These are phyloP conservation scores for Cairneyella variabilis DNA, from an alignment of 495 filamentous ascomycete genomes.

Conservation along the genomic window DNA sequence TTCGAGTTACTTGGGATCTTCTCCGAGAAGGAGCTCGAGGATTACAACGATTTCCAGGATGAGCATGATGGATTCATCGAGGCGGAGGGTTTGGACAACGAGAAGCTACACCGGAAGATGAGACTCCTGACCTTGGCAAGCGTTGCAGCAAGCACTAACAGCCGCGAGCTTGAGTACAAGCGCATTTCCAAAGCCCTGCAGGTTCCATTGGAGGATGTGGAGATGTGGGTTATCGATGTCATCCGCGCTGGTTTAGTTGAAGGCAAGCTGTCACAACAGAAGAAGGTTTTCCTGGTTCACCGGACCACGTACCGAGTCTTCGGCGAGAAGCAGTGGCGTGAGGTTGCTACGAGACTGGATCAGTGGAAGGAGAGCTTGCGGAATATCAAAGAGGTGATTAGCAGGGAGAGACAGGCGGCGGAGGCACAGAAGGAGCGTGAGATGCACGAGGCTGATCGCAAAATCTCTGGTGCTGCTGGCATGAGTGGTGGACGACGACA, in stretches of 20 bases:
- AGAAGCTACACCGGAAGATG: slow-evolving; percentile 77
- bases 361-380: slow-evolving; percentile 79
- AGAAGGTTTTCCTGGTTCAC: slow-evolving; percentile 90
- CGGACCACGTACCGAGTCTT: slow-evolving; percentile 93
- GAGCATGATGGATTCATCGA: slow-evolving; percentile 78
- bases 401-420: slow-evolving; percentile 68
- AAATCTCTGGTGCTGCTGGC: slow-evolving; percentile 39
- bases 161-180: slow-evolving; percentile 79
- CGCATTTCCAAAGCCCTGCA: slow-evolving; percentile 78
- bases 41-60: slow-evolving; percentile 90
- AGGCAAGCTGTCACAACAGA: slow-evolving; percentile 87
- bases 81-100: slow-evolving; percentile 59
- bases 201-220: slow-evolving; percentile 76
- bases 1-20: slow-evolving; percentile 94
- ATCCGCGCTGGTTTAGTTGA: slow-evolving; percentile 93
- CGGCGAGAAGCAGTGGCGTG: slow-evolving; percentile 95
- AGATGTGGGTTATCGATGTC: slow-evolving; percentile 98
- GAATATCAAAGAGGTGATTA: slow-evolving; percentile 70
- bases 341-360: slow-evolving; percentile 83
- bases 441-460: slow-evolving; percentile 52
- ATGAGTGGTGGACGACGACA: slow-evolving; percentile 29
- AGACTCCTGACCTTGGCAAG: slow-evolving; percentile 90
- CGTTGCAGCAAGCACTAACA: slow-evolving; percentile 75
- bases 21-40: slow-evolving; percentile 84
- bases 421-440: slow-evolving; percentile 57